Evolutionary conservation across 2,329 filamentous ascomycete genomes (phyloP).

Genomic region (Fulvia fulva): DNA sequence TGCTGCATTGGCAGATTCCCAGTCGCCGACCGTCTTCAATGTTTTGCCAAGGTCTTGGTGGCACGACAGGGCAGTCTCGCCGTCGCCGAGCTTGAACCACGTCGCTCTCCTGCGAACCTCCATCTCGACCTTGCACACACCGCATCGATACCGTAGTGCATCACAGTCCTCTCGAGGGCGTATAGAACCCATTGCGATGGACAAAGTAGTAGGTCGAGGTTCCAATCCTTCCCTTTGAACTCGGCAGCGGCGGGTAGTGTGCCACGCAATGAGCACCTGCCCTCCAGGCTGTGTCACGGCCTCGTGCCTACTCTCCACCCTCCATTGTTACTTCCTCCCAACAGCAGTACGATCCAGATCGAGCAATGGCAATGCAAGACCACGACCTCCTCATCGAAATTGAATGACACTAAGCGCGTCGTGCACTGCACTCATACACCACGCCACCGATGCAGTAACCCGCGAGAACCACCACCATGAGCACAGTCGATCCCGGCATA

Average conservation of each 20-base stretch:
- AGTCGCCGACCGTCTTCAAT: not conserved
- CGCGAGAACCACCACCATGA: conserved; percentile 25
- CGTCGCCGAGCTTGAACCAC: not conserved
- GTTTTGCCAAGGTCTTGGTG: not conserved
- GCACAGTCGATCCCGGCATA: conserved; percentile 48
- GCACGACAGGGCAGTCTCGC: not conserved
- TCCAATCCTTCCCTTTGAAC: not conserved
- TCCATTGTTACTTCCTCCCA: not conserved
- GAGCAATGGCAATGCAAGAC: not conserved
- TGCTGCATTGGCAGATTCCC: not conserved
- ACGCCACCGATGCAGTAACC: no score
- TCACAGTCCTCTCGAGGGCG: not conserved
- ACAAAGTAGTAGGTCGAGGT: not conserved
- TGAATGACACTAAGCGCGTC: not conserved
- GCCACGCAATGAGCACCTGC: not conserved
- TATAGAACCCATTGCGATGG: not conserved
- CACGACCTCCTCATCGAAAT: not conserved
- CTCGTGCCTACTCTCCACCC: not conserved
- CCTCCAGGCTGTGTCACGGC: not conserved
- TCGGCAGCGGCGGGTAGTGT: not conserved
- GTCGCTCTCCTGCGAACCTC: not conserved
- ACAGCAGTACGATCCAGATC: not conserved
- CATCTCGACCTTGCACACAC: not conserved
- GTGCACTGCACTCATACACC: not conserved
- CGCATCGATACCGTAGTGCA: not conserved